Evolutionary conservation across 1,284 basidiomycete genomes (phyloP).

Genomic region (Cutaneotrichosporon sp.): DNA sequence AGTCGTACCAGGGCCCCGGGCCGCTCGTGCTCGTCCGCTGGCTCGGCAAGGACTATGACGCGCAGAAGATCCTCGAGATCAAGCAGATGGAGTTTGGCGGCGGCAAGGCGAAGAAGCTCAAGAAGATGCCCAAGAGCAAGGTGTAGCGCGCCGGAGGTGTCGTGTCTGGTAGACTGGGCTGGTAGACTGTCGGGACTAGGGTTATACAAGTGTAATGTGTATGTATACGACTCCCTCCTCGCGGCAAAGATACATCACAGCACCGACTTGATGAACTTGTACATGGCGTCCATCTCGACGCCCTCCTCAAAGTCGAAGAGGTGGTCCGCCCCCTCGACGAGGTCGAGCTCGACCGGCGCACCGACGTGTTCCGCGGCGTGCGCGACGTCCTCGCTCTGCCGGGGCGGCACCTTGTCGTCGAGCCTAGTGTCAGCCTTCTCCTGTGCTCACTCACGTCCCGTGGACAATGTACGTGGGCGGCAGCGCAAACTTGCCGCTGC

Average conservation of each 20-base stretch:
- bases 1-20: slow-evolving; percentile 27
- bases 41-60: slow-evolving; percentile 51
- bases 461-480: slow-evolving; percentile 18
- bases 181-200: too few relatives aligned
- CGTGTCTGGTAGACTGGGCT: too few relatives aligned
- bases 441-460: slow-evolving; percentile 18
- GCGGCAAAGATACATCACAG: background rate
- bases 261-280: slow-evolving; percentile 4
- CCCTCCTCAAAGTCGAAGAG: slow-evolving; percentile 16
- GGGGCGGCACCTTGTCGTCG: slow-evolving; percentile 22
- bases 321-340: slow-evolving; percentile 16
- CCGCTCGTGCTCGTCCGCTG: slow-evolving; percentile 50
- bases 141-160: slow-evolving; percentile 2
- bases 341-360: slow-evolving; percentile 8
- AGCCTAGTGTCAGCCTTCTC: background rate
- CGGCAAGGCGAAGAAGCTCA: slow-evolving; percentile 43
- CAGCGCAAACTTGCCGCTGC: slow-evolving; percentile 10
- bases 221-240: background rate
- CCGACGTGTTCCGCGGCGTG: slow-evolving; percentile 7
- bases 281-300: slow-evolving; percentile 1
- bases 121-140: slow-evolving; percentile 29
- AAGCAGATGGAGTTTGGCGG: slow-evolving; percentile 54
- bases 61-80: slow-evolving; percentile 47
- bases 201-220: too few relatives aligned
- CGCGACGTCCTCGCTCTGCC: slow-evolving; percentile 17